A percentile compares a stretch with the other conserved stretches of the same genome.
Conservation (phyloP, 2,329 filamentous ascomycete genomes). For the Trichothecium roseum region DNA sequence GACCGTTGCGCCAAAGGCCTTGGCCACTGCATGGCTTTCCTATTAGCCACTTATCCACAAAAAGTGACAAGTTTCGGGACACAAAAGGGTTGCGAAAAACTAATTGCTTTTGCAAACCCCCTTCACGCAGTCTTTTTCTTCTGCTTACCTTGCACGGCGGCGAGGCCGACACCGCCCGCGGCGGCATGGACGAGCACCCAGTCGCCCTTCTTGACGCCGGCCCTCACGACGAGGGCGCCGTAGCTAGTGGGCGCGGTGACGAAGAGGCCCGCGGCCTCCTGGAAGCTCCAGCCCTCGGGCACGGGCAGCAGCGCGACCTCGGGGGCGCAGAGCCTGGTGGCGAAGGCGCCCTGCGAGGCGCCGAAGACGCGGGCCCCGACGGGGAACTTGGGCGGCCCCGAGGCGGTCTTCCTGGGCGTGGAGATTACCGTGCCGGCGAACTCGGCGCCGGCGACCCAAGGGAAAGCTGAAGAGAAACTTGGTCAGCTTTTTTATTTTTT, state of each 20-base stretch:
- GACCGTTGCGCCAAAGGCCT: slow-evolving; percentile 85
- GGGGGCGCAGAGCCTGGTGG: slow-evolving; percentile 57
- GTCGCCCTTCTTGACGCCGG: slow-evolving; percentile 68
- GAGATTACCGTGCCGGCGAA: slow-evolving; percentile 72
- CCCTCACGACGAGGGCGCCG: slow-evolving; percentile 68
- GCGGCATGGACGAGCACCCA: slow-evolving; percentile 86
- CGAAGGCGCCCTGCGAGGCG: slow-evolving; percentile 76
- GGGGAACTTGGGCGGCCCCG: slow-evolving; percentile 51
- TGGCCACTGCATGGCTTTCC: slow-evolving; percentile 49
- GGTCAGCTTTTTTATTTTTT: background rate
- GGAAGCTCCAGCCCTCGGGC: slow-evolving; percentile 71
- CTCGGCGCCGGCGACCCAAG: slow-evolving; percentile 79
- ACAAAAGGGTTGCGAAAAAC: background rate
- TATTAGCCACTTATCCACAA: too few relatives aligned
- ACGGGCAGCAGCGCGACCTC: slow-evolving; percentile 64
- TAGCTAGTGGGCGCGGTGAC: slow-evolving; percentile 90
- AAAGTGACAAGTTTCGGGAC: background rate
- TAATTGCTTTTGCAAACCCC: too few relatives aligned
- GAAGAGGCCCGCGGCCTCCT: slow-evolving; percentile 79
- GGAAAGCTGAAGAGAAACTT: slow-evolving; percentile 43
- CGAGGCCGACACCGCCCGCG: slow-evolving; percentile 82
- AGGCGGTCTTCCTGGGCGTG: slow-evolving; percentile 39
- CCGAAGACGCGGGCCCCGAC: slow-evolving; percentile 80
- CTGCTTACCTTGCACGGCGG: slow-evolving; percentile 71
- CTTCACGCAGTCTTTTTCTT: too few relatives aligned